Conservation (phyloP, 768 basidiomycete genomes). For the Exsudoporus frostii region DNA sequence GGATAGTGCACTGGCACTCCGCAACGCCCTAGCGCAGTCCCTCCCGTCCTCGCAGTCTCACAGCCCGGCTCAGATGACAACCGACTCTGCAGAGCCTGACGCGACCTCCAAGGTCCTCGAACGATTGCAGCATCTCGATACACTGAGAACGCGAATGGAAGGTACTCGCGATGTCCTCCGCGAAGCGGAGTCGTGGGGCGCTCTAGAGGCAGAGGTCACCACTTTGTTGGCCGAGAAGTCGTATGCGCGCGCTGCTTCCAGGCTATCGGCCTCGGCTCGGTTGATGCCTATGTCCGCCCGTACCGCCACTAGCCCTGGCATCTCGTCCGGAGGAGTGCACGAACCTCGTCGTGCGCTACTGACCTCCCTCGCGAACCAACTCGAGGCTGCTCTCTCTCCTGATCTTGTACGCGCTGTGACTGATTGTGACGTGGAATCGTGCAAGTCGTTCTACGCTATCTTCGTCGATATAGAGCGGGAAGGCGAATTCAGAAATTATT, state of each 20-base stretch:
- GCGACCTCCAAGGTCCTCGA: slow-evolving; percentile 69
- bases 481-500: slow-evolving; percentile 90
- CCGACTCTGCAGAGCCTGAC: slow-evolving; percentile 19
- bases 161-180: slow-evolving; percentile 82
- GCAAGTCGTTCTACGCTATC: slow-evolving; percentile 78
- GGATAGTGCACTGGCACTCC: slow-evolving; percentile 80
- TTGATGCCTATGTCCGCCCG: slow-evolving; percentile 93
- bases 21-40: slow-evolving; percentile 55
- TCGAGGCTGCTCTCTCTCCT: slow-evolving; percentile 90
- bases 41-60: slow-evolving; percentile 34
- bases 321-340: slow-evolving; percentile 38
- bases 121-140: slow-evolving; percentile 76
- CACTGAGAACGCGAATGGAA: slow-evolving; percentile 83
- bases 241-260: slow-evolving; percentile 88
- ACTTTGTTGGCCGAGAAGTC: slow-evolving; percentile 73
- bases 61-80: neutral
- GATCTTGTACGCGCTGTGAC: slow-evolving; percentile 86
- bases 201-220: slow-evolving; percentile 89
- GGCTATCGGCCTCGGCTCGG: slow-evolving; percentile 84
- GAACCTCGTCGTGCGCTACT: slow-evolving; percentile 82
- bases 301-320: slow-evolving; percentile 55
- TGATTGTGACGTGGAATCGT: slow-evolving; percentile 67
- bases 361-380: slow-evolving; percentile 91
- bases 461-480: slow-evolving; percentile 91
- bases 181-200: slow-evolving; percentile 97